A percentile compares a stretch with the other conserved stretches of the same genome.
These are phyloP conservation scores for Apiospora malaysiana DNA, from an alignment of 2,329 filamentous ascomycete genomes.

Conservation along the genomic window DNA sequence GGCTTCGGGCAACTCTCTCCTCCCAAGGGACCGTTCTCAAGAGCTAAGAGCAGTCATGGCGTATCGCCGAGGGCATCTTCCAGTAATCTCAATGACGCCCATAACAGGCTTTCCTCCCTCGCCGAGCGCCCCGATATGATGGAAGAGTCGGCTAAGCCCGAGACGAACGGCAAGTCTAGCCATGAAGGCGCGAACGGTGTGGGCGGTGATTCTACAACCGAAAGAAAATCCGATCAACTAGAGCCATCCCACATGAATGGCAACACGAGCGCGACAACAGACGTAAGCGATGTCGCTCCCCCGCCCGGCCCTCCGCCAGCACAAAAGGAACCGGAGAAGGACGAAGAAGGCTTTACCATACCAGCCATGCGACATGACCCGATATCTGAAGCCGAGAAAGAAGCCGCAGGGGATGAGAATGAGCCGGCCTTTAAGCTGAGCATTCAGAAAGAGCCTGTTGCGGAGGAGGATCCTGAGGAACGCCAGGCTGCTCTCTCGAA, in stretches of 20 bases:
- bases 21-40: slow-evolving; percentile 65
- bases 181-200: slow-evolving; percentile 55
- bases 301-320: slow-evolving; percentile 58
- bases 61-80: slow-evolving; percentile 65
- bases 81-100: slow-evolving; percentile 61
- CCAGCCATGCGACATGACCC: slow-evolving; percentile 67
- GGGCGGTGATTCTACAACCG: slow-evolving; percentile 42
- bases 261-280: slow-evolving; percentile 41
- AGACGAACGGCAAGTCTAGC: slow-evolving; percentile 40
- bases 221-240: slow-evolving; percentile 30
- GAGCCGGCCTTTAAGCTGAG: slow-evolving; percentile 80
- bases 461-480: slow-evolving; percentile 77
- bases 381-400: slow-evolving; percentile 75
- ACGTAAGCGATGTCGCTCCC: slow-evolving; percentile 57
- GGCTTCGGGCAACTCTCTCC: slow-evolving; percentile 64
- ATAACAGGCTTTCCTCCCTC: slow-evolving; percentile 60
- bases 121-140: slow-evolving; percentile 59
- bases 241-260: slow-evolving; percentile 53
- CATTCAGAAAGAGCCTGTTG: slow-evolving; percentile 79
- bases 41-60: slow-evolving; percentile 69
- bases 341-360: slow-evolving; percentile 79
- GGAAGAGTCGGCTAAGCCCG: slow-evolving; percentile 37
- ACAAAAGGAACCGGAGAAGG: slow-evolving; percentile 56
- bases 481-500: slow-evolving; percentile 76
- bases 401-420: slow-evolving; percentile 63